A percentile compares a stretch with the other conserved stretches of the same genome.
These are phyloP conservation scores for Penicillium sp. DNA, from an alignment of 2,329 filamentous ascomycete genomes.

Conservation along the genomic window DNA sequence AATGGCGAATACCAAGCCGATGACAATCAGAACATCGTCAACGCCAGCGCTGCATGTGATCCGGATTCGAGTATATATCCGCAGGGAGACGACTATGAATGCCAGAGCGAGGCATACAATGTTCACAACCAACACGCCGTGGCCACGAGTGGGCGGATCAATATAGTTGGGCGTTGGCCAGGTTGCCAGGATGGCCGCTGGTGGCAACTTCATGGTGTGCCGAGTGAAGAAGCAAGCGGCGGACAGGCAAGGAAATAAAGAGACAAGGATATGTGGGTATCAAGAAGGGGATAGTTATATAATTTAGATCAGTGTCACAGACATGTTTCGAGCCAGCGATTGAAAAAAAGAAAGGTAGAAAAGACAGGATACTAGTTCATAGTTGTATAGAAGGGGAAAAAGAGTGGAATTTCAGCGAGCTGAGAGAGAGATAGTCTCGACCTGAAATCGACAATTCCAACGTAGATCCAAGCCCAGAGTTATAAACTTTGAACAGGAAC, in stretches of 20 bases:
- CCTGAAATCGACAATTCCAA: not conserved
- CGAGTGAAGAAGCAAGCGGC: not conserved
- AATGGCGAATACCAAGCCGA: slow-evolving; percentile 45
- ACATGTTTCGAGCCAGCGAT: not conserved
- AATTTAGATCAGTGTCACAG: not conserved
- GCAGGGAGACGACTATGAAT: slow-evolving; percentile 43
- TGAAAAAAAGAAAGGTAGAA: not conserved
- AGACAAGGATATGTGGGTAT: not conserved
- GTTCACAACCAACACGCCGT: slow-evolving; percentile 45
- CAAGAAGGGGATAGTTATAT: not conserved
- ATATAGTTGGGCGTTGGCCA: slow-evolving; percentile 53
- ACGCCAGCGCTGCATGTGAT: slow-evolving; percentile 50
- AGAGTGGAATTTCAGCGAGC: not conserved
- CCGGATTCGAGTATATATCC: slow-evolving; percentile 49
- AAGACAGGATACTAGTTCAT: not conserved
- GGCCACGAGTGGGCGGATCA: slow-evolving; percentile 48
- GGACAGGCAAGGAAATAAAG: not conserved
- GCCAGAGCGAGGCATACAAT: slow-evolving; percentile 43
- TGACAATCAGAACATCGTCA: slow-evolving; percentile 50
- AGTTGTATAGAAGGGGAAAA: not conserved
- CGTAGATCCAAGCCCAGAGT: not conserved
- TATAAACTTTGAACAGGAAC: not conserved
- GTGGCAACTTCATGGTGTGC: slow-evolving; percentile 41
- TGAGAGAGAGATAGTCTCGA: slow-evolving; percentile 5
- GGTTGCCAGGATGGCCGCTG: slow-evolving; percentile 41